Conservation (phyloP, 148 eudicot species). For the Heliamphora exappendiculata region DNA sequence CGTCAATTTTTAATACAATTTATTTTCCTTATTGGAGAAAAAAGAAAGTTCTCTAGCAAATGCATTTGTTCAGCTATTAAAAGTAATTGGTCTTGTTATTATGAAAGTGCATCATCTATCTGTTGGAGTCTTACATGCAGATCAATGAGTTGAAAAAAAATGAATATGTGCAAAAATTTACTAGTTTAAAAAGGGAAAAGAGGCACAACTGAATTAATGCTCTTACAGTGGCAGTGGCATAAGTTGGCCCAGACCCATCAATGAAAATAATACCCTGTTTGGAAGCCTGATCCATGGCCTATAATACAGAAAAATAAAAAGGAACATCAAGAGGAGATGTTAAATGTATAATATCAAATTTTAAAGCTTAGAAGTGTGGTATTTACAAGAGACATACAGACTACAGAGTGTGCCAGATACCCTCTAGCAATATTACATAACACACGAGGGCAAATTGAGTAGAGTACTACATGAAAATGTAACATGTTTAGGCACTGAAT, state of each 20-base stretch:
- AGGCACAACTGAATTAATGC: slow-evolving; percentile 13
- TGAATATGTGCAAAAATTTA: background rate
- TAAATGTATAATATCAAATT: background rate
- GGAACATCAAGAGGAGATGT: background rate
- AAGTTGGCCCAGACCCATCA: slow-evolving; percentile 94
- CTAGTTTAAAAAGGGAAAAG: background rate
- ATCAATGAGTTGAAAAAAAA: background rate
- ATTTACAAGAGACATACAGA: background rate
- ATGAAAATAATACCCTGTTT: slow-evolving; percentile 69
- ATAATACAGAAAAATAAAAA: slow-evolving; percentile 3
- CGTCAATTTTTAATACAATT: background rate
- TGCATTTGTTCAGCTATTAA: background rate
- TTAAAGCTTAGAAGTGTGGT: background rate
- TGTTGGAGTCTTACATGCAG: background rate
- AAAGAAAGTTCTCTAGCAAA: background rate
- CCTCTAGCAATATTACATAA: background rate
- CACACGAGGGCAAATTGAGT: background rate
- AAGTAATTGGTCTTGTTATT: background rate
- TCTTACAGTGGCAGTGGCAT: slow-evolving; percentile 94
- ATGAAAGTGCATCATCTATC: background rate
- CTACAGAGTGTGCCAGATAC: background rate
- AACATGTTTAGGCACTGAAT: too few species aligned
- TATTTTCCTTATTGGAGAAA: background rate
- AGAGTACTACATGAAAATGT: background rate
- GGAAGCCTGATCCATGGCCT: slow-evolving; percentile 76